Conservation (phyloP, 805 yeast genomes). For the Candida ascalaphidarum region DNA sequence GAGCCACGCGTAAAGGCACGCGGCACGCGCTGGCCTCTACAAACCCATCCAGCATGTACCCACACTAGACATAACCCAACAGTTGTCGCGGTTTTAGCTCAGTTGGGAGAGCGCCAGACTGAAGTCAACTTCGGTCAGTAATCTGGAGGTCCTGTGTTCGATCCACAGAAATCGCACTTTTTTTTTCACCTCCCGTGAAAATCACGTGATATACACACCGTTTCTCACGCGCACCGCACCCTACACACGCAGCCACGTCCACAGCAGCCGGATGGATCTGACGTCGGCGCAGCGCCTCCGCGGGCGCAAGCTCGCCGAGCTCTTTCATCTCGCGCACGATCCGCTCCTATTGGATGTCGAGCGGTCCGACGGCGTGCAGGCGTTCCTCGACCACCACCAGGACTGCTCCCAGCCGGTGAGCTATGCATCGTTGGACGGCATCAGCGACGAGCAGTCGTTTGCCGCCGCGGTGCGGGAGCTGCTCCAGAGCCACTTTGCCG, state of each 20-base stretch:
- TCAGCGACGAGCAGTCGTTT: constrained; percentile 13
- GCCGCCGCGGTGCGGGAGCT: constrained; percentile 8
- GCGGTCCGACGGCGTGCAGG: constrained; percentile 1
- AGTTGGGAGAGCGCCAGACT: constrained; percentile 5
- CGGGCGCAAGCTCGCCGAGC: constrained; percentile 8
- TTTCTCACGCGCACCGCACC: constrained; percentile 9
- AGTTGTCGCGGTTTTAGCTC: constrained; percentile 1
- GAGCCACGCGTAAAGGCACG: too few species aligned
- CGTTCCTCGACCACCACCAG: constrained; percentile 3
- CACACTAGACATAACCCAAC: too few species aligned
- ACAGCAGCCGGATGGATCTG: neutral
- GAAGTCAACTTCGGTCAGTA: constrained; percentile 1
- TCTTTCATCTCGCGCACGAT: constrained; percentile 8
- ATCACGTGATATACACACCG: constrained; percentile 15
- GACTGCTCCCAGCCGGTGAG: too few species aligned
- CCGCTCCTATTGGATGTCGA: constrained; percentile 7
- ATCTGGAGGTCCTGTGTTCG: constrained; percentile 15
- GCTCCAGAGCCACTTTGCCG: constrained; percentile 2
- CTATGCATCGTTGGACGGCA: too few species aligned
- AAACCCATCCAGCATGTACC: too few species aligned
- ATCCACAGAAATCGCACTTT: constrained; percentile 12
- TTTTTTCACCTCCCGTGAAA: constrained; percentile 1
- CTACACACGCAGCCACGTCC: neutral
- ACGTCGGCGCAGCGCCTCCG: constrained; percentile 1
- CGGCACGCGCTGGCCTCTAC: too few species aligned